Evolutionary conservation across 2,329 filamentous ascomycete species (phyloP), one percentile per base, ranked within the genome.

Genomic region (Paraphaeosphaeria sporulosa): DNA sequence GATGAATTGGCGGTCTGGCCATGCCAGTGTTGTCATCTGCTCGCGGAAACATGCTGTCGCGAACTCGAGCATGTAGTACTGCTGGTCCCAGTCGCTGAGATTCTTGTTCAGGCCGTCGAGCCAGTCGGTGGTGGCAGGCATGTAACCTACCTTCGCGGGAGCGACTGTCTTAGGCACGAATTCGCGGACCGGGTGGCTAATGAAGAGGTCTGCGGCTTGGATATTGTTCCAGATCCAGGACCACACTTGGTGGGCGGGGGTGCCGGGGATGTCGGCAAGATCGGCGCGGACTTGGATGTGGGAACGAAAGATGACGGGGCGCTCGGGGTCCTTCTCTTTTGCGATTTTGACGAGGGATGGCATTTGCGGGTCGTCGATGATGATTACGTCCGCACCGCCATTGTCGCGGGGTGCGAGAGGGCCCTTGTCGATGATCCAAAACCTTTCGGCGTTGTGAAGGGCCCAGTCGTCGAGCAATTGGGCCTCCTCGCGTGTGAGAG

Each of bases 301-400:
- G 50, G 90, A 93, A 60, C 92, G 87, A 79, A 91, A 95, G 43
- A 94, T 86, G 23, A 95, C 86, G 0, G 92, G 92, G 13, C 91
- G 86, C n/a, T 89, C 76, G 0, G 91, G 90, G 1, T 90, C 91
- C 7, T 84, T 61, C 59, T 86, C 80, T 78, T 93, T 94, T 71
- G 92, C 89, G 36, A 94, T 80, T 4, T 89, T 88, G 56, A 94
- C 92, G 40, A 95, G 81, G 6, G 86, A 87, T 3, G 91, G 91
- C 91, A 94, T 94, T 76, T 95, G 92, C 1, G 91, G 91, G 67
- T 95, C 92, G 68, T 95, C 92, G 55, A 94, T 87, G 62, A 94
- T 84, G 61, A 95, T 84, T 34, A 94, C 81, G 76, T 94, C 88
- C 10, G 91, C 91, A 62, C 91, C 91, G 13, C 91, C 91, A 53